Evolutionary conservation across 768 basidiomycete genomes (phyloP).

Genomic region (Sarcodon sp.): DNA sequence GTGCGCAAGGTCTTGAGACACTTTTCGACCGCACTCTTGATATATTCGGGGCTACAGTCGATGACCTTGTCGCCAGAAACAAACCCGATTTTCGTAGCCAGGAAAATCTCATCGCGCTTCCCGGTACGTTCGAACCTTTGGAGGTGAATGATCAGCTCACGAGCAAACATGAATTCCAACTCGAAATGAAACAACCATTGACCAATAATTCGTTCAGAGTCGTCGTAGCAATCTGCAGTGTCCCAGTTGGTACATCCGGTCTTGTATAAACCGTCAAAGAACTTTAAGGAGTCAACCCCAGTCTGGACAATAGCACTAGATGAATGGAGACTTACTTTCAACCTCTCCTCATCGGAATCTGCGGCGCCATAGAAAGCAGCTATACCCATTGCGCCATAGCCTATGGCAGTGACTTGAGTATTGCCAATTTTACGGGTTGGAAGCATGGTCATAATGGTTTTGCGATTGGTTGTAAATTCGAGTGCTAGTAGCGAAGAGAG

Average conservation of each 20-base stretch:
- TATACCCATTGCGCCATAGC: constrained; percentile 51
- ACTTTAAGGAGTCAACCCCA: neutral
- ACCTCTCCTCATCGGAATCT: constrained; percentile 40
- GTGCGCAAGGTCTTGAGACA: constrained; percentile 25
- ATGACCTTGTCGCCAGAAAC: constrained; percentile 13
- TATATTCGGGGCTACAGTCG: constrained; percentile 28
- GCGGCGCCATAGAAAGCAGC: constrained; percentile 32
- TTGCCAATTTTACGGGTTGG: constrained; percentile 33
- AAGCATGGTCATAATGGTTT: neutral
- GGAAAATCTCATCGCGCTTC: constrained; percentile 38
- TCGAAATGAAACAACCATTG: constrained; percentile 24
- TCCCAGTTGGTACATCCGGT: constrained; percentile 35
- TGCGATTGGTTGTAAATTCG: too few relatives aligned
- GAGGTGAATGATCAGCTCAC: neutral
- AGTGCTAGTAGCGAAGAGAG: too few relatives aligned
- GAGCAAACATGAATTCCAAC: neutral
- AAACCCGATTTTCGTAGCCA: constrained; percentile 47
- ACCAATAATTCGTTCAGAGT: constrained; percentile 30
- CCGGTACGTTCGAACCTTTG: constrained; percentile 36
- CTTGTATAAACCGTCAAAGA: constrained; percentile 26
- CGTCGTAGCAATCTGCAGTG: constrained; percentile 28
- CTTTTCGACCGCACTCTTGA: constrained; percentile 20
- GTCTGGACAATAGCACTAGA: constrained; percentile 12
- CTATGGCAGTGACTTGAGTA: constrained; percentile 34
- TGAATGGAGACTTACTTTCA: constrained; percentile 28